These are phyloP conservation scores for Blastobotrys parvus DNA, from an alignment of 805 yeast genomes.

Conservation along the genomic window DNA sequence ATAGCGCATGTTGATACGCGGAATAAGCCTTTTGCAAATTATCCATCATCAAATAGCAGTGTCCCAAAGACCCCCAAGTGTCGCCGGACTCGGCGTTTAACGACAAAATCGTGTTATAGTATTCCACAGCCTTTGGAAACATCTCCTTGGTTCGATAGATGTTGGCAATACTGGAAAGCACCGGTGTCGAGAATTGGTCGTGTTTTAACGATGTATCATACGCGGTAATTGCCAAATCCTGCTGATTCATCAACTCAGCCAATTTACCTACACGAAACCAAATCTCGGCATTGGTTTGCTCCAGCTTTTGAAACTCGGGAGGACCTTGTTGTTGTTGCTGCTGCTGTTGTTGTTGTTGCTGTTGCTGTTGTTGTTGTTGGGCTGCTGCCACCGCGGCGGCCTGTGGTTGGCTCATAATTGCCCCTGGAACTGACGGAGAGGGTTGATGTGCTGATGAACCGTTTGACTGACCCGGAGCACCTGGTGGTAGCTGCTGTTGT, in stretches of 20 bases:
- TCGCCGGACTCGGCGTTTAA: slow-evolving; percentile 85
- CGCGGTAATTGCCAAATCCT: slow-evolving; percentile 80
- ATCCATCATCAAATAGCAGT: slow-evolving; percentile 93
- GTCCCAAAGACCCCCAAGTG: slow-evolving; percentile 92
- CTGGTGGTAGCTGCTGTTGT: not conserved
- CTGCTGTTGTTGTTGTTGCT: slow-evolving; percentile 1
- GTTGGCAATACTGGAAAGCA: slow-evolving; percentile 78
- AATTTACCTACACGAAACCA: slow-evolving; percentile 86
- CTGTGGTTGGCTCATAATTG: not conserved
- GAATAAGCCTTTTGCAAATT: slow-evolving; percentile 92
- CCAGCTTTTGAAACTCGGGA: slow-evolving; percentile 21
- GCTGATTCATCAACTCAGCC: slow-evolving; percentile 84
- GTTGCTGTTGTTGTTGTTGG: not conserved
- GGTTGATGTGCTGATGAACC: not conserved
- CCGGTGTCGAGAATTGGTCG: slow-evolving; percentile 78
- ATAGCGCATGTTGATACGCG: slow-evolving; percentile 92
- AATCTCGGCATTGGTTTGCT: slow-evolving; percentile 39
- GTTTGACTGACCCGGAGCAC: not conserved
- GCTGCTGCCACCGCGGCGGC: not conserved
- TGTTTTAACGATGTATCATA: slow-evolving; percentile 83
- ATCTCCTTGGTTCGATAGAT: slow-evolving; percentile 82
- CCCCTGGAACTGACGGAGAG: not conserved
- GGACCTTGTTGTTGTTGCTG: not conserved
- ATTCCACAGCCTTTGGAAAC: slow-evolving; percentile 89
- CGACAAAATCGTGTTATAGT: slow-evolving; percentile 78